Percentiles rank a stretch among this genome's conserved stretches.
Evolutionary conservation across 2,329 filamentous ascomycete genomes (phyloP).

Genomic region (Calonectria fujianensis): DNA sequence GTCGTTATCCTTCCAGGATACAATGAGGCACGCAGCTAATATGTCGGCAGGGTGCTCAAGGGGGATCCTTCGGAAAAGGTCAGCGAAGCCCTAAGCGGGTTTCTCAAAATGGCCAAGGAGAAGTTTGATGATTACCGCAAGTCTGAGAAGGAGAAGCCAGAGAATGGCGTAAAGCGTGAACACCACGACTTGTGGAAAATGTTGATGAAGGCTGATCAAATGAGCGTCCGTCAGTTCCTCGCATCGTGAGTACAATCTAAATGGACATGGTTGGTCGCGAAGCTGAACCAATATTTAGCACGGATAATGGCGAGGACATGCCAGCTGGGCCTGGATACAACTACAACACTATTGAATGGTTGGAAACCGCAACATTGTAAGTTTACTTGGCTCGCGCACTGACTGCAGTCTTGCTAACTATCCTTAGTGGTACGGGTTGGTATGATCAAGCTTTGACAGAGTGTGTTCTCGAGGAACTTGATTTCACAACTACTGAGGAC

Average conservation of each 20-base stretch:
- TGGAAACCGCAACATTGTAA: slow-evolving; percentile 48
- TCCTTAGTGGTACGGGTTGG: slow-evolving; percentile 46
- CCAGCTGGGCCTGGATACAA: slow-evolving; percentile 34
- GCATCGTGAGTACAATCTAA: slow-evolving; percentile 39
- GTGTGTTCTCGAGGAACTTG: slow-evolving; percentile 47
- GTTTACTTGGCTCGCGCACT: background rate
- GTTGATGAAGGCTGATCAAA: slow-evolving; percentile 44
- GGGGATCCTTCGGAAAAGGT: background rate
- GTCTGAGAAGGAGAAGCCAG: no score
- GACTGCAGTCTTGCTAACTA: background rate
- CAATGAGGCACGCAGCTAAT: background rate
- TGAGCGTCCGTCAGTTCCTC: slow-evolving; percentile 49
- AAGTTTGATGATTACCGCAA: background rate
- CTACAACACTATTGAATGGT: slow-evolving; percentile 51
- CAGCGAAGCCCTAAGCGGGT: background rate
- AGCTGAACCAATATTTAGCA: background rate
- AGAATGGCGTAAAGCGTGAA: background rate
- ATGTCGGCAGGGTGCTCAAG: background rate
- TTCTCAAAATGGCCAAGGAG: background rate
- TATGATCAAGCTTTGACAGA: slow-evolving; percentile 49
- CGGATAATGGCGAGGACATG: background rate
- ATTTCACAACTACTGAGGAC: slow-evolving; percentile 36
- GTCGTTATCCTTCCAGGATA: background rate
- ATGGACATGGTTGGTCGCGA: background rate
- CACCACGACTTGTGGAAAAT: slow-evolving; percentile 27